A percentile compares a stretch with the other conserved stretches of the same genome.
Conservation (phyloP, 768 basidiomycete genomes). For the Boletus patriciae region DNA sequence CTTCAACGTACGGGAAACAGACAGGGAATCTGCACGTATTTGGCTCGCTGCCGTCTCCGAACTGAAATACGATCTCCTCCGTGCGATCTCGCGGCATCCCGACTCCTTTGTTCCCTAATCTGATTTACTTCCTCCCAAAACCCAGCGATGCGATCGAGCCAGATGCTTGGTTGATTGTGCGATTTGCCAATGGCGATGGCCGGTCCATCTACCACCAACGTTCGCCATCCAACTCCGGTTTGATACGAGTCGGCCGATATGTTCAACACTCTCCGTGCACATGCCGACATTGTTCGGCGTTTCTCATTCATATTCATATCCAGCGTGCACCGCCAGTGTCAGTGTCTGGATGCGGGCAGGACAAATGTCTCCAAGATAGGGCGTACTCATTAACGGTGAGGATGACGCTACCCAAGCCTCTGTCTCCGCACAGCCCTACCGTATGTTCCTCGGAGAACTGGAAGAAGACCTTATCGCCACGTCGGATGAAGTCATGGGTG, state of each 20-base stretch:
- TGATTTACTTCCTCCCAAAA: slow-evolving; percentile 8
- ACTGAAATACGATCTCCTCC: background rate
- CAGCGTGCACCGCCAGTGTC: background rate
- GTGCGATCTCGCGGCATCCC: slow-evolving; percentile 9
- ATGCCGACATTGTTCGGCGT: slow-evolving; percentile 17
- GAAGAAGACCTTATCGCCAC: slow-evolving; percentile 12
- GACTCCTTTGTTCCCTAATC: slow-evolving; percentile 4
- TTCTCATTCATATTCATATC: slow-evolving; percentile 14
- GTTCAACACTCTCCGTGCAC: background rate
- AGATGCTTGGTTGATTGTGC: slow-evolving; percentile 1
- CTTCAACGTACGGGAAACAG: slow-evolving; percentile 1
- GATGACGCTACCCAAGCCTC: background rate
- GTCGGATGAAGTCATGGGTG: slow-evolving; percentile 5
- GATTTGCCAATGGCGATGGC: slow-evolving; percentile 5
- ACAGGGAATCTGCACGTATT: slow-evolving; percentile 15
- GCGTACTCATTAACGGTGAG: background rate
- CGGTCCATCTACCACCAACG: background rate
- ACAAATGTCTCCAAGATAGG: slow-evolving; percentile 12
- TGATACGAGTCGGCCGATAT: slow-evolving; percentile 16
- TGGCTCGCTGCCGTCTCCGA: slow-evolving; percentile 6
- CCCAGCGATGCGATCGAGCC: slow-evolving; percentile 1
- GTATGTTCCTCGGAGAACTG: slow-evolving; percentile 22
- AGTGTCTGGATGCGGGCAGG: background rate
- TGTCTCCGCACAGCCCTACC: slow-evolving; percentile 5
- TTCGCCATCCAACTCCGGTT: slow-evolving; percentile 11